Evolutionary conservation across 257 asterid genomes (phyloP), one percentile per base, ranked within the genome.

Genomic region (Gentiana macrophylla): DNA sequence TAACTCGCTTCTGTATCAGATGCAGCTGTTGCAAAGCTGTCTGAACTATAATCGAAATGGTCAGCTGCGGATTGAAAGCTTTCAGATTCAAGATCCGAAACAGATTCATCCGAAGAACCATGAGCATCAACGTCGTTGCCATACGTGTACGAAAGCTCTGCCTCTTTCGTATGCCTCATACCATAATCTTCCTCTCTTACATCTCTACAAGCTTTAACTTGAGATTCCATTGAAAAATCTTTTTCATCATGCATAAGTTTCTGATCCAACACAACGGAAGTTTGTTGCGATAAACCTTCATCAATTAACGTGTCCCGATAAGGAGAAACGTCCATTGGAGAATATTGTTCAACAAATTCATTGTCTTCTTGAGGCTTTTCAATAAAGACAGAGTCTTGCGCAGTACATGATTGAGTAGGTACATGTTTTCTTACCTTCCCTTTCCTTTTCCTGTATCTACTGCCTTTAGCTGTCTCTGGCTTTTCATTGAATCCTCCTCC

Each of bases 301-400:
- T 67, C 79, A 32, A 72, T 81, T 59, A 77, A 61, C 47, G 79
- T 72, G 69, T 87, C 90, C 64, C 74, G 84, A 56, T 77, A 87
- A 0, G 98, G 95, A 69, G 98, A 92, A 73, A 85, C 62, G 63
- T 88, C 98, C 98, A 88, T 87, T 13, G 97, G 97, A 24, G 98
- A 92, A 76, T 81, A 87, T n/a, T 76, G 79, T 64, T 77, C 95
- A 6, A 73, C 62, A 51, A 78, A 75, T 59, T 81, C 93, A 8
- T 70, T 53, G 66, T 65, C 49, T 70, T 77, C 83, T 53, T 62
- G 71, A 10, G 52, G 50, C 62, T 67, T 71, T 59, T 77, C 94
- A 62, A 68, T 73, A 55, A 70, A 11, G 63, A 65, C 66, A 66
- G 59, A 73, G 38, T 75, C 83, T 60, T 77, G 84, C 60, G 70